Base-by-base conservation (phyloP, 2,329 filamentous ascomycete genomes). In the Escovopsis sp. region DNA sequence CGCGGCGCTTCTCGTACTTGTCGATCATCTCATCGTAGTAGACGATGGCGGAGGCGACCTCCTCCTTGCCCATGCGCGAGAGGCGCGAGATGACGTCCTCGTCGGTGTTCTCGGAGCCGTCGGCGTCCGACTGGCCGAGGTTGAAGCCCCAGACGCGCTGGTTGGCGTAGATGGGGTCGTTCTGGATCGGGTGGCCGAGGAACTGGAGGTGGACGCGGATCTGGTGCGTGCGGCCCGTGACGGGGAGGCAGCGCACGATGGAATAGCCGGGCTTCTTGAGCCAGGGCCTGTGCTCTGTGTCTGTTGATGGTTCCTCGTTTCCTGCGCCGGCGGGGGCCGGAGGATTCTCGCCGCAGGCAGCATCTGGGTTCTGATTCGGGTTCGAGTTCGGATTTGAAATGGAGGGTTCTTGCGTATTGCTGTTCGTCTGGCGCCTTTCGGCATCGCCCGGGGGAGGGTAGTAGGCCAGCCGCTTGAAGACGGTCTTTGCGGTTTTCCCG, bases 81-180 rank as follows among this genome's bases (percentile, higher is more conserved):
- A 98, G 70, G 2, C 85, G 74, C 15, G 76, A 77, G 54, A 98
- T 87, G 46, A 98, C 80, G 51, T 93, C 85, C 40, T 90, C 82
- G 54, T 98, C 90, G 29, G 79, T 75, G 38, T 85, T 79, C 18
- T 70, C 70, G 15, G 67, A 66, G 3, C 71, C 75, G 34, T 88
- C 79, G 12, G 66, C 61, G 41, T 79, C 74, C 37, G 70, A 63
- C 36, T 59, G 71, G 13, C 84, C 90, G 0, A 98, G 72, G 9
- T 78, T 70, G 1, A 78, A 65, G 0, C 90, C 90, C 66, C 93
- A 98, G 10, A 98, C 90, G 38, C 77, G 76, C 51, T 84, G 77
- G 53, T 98, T 98, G 48, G 84, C 86, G 56, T 98, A 98, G 47
- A 98, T 96, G 7, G 90, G 90, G 52, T 98, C 90, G 55, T 98